phyloP scores from a whole-genome alignment of 2,329 filamentous ascomycete genomes.

The Podosphaera fusca region DNA sequence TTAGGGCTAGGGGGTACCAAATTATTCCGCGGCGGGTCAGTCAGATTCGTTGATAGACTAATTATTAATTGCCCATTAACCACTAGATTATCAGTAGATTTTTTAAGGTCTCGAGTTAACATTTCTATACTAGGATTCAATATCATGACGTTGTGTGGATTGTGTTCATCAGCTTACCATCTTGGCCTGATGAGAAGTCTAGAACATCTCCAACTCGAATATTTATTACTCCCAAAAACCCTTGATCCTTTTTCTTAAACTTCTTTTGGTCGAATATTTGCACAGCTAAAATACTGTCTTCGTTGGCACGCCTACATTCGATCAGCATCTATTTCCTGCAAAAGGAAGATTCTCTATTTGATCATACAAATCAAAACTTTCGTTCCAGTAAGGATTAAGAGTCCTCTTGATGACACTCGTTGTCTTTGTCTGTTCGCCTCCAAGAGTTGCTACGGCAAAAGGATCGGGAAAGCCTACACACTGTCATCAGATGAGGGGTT shows the following conservation, averaged over 20 bases:
- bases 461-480: slow-evolving; percentile 77
- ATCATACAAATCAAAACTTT: slow-evolving; percentile 79
- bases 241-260: slow-evolving; percentile 99
- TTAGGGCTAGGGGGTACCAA: slow-evolving; percentile 5
- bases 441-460: slow-evolving; percentile 89
- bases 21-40: slow-evolving; percentile 35
- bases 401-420: slow-evolving; percentile 93
- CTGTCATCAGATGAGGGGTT: slow-evolving; percentile 6
- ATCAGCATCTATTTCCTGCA: background rate
- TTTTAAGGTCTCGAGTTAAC: slow-evolving; percentile 91
- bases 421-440: slow-evolving; percentile 96
- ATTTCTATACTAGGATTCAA: slow-evolving; percentile 37
- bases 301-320: slow-evolving; percentile 50
- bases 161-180: slow-evolving; percentile 38
- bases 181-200: slow-evolving; percentile 68
- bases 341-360: slow-evolving; percentile 6
- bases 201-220: slow-evolving; percentile 87
- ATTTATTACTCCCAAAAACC: slow-evolving; percentile 93
- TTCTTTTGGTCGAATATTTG: slow-evolving; percentile 99
- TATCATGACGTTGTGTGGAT: background rate
- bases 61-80: slow-evolving; percentile 96
- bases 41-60: slow-evolving; percentile 80
- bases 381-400: slow-evolving; percentile 99
- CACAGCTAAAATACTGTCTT: slow-evolving; percentile 89
- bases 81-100: slow-evolving; percentile 92